These are phyloP conservation scores for Exsudoporus floridanus DNA, from an alignment of 1,284 basidiomycete species.

Conservation along the genomic window DNA sequence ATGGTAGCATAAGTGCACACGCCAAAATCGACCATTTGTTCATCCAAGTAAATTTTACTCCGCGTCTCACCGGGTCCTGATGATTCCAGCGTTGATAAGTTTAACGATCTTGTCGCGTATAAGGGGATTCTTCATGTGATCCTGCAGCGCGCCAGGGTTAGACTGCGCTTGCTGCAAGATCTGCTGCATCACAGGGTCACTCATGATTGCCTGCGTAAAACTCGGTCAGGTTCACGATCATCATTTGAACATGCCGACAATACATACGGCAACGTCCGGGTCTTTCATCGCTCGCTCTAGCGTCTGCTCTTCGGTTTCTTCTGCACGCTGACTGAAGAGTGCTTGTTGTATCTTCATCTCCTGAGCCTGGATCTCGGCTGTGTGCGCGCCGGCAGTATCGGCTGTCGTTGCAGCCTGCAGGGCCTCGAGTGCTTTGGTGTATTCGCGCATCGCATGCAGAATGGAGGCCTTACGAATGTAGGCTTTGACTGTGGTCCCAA, in stretches of 20 bases:
- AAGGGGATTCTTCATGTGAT: conserved; percentile 95
- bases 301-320: conserved; percentile 92
- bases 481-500: conserved; percentile 74
- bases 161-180: conserved; percentile 94
- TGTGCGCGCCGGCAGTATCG: conserved; percentile 78
- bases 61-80: conserved; percentile 62
- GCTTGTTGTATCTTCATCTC: conserved; percentile 82
- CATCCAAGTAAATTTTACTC: conserved; percentile 6
- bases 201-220: conserved; percentile 68
- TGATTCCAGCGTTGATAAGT: conserved; percentile 91
- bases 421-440: conserved; percentile 82
- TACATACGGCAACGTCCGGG: conserved; percentile 88
- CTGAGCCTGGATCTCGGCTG: conserved; percentile 77
- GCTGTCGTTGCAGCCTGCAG: conserved; percentile 72
- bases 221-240: conserved; percentile 7
- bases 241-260: not conserved
- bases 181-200: conserved; percentile 87
- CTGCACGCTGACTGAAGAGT: conserved; percentile 77
- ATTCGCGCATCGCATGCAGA: conserved; percentile 89
- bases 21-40: conserved; percentile 12
- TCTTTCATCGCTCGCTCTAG: conserved; percentile 94
- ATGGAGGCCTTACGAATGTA: conserved; percentile 94
- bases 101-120: conserved; percentile 88
- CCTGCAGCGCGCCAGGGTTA: conserved; percentile 87
- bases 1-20: conserved; percentile 25